A percentile compares a stretch with the other conserved stretches of the same genome.
Conservation (phyloP, 2,329 filamentous ascomycete genomes). For the Fusarium sp. region DNA sequence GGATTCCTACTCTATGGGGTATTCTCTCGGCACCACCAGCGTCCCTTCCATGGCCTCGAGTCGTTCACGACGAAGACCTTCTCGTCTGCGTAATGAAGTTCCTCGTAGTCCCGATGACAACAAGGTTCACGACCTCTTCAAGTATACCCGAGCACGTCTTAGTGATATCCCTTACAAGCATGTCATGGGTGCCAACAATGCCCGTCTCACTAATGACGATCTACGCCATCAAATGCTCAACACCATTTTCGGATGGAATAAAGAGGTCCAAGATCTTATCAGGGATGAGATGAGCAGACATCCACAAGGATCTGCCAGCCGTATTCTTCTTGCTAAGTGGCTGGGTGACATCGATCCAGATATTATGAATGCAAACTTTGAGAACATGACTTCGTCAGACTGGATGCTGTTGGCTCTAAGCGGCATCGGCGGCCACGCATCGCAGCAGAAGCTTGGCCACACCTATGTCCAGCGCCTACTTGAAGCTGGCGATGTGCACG, state of each 20-base stretch:
- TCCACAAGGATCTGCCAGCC: slow-evolving; percentile 77
- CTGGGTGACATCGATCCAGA: slow-evolving; percentile 87
- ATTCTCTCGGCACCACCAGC: slow-evolving; percentile 55
- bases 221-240: slow-evolving; percentile 91
- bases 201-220: slow-evolving; percentile 79
- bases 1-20: slow-evolving; percentile 69
- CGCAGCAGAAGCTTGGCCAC: slow-evolving; percentile 90
- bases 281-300: slow-evolving; percentile 86
- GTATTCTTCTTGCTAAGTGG: slow-evolving; percentile 92
- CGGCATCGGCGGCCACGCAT: slow-evolving; percentile 80
- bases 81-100: slow-evolving; percentile 83
- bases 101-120: slow-evolving; percentile 81
- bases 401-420: slow-evolving; percentile 97
- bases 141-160: slow-evolving; percentile 83
- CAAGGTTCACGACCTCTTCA: slow-evolving; percentile 83
- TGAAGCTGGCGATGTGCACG: slow-evolving; percentile 90
- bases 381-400: slow-evolving; percentile 92
- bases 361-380: slow-evolving; percentile 81
- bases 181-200: slow-evolving; percentile 69
- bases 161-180: slow-evolving; percentile 86
- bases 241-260: slow-evolving; percentile 95
- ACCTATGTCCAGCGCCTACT: slow-evolving; percentile 91
- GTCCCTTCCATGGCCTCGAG: slow-evolving; percentile 63
- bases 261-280: slow-evolving; percentile 83
- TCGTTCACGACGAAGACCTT: slow-evolving; percentile 66